Conservation (phyloP, 2,329 filamentous ascomycete species). For the Ophiosphaerella narmari region DNA sequence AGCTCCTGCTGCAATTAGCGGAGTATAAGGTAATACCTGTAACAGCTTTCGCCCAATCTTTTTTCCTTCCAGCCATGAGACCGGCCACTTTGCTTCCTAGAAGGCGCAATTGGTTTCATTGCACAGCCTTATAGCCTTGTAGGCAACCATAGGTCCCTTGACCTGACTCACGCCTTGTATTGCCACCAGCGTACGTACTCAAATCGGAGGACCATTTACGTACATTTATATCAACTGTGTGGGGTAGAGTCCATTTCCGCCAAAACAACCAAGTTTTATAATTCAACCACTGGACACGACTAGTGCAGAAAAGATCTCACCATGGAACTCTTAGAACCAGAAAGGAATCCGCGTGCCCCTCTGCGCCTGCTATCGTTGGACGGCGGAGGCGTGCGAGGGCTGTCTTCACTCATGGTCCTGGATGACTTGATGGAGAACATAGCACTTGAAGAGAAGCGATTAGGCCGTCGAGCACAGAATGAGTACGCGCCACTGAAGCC, state of each 20-base stretch:
- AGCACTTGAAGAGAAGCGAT: slow-evolving; percentile 43
- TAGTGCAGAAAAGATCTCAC: neutral
- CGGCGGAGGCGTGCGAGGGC: slow-evolving; percentile 46
- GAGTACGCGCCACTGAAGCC: slow-evolving; percentile 40
- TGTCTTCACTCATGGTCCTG: slow-evolving; percentile 46
- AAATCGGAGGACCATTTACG: slow-evolving; percentile 3
- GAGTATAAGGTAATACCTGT: neutral
- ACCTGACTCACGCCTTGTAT: slow-evolving; percentile 14
- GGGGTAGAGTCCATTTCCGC: neutral
- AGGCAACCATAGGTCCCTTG: slow-evolving; percentile 10
- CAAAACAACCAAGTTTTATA: slow-evolving; percentile 1
- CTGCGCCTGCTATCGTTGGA: slow-evolving; percentile 43
- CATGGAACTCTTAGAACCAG: slow-evolving; percentile 33
- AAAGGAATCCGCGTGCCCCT: slow-evolving; percentile 40
- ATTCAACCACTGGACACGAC: neutral
- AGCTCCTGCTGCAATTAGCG: slow-evolving; percentile 12
- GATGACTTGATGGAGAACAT: slow-evolving; percentile 48
- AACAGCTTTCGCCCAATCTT: neutral
- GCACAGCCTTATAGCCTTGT: slow-evolving; percentile 15
- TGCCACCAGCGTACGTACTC: slow-evolving; percentile 9
- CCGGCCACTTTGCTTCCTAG: neutral
- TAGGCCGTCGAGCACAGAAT: slow-evolving; percentile 32
- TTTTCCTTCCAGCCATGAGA: neutral
- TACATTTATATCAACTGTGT: slow-evolving; percentile 3
- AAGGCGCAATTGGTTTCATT: slow-evolving; percentile 9